These are phyloP conservation scores for Juncus inflexus DNA, from an alignment of 176 grass and related monocot species.

Conservation along the genomic window DNA sequence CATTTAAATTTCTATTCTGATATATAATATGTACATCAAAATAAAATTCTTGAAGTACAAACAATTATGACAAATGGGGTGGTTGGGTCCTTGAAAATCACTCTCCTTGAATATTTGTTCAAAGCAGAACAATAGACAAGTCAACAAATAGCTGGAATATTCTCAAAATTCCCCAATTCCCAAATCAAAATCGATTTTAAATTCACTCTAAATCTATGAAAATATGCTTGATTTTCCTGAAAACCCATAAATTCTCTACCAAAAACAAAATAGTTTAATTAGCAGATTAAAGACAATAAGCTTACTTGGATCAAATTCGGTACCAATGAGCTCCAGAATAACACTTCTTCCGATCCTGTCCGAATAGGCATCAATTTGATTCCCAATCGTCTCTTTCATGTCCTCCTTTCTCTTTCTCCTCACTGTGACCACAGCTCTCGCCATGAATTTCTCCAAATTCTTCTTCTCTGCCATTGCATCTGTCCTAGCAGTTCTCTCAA, in stretches of 20 bases:
- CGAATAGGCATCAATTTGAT: constrained; percentile 62
- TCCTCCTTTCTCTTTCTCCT: constrained; percentile 59
- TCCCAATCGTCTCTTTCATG: constrained; percentile 33
- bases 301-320: constrained; percentile 43
- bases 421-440: constrained; percentile 69
- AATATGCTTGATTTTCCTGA: no score
- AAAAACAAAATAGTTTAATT: no score
- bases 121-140: background rate
- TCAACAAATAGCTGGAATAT: background rate
- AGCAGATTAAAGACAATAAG: background rate
- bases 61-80: no score
- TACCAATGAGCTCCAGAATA: constrained; percentile 73
- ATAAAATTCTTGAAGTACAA: no score
- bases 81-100: no score
- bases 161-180: no score
- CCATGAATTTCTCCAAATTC: constrained; percentile 49
- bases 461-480: constrained; percentile 14
- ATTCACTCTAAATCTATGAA: no score
- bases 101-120: background rate
- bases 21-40: no score
- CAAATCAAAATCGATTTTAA: no score
- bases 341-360: constrained; percentile 57
- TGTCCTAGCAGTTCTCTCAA: no score
- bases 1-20: no score
- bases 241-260: background rate